Conservation (phyloP, 345 rosid species). For the Aethionema arabicum region DNA sequence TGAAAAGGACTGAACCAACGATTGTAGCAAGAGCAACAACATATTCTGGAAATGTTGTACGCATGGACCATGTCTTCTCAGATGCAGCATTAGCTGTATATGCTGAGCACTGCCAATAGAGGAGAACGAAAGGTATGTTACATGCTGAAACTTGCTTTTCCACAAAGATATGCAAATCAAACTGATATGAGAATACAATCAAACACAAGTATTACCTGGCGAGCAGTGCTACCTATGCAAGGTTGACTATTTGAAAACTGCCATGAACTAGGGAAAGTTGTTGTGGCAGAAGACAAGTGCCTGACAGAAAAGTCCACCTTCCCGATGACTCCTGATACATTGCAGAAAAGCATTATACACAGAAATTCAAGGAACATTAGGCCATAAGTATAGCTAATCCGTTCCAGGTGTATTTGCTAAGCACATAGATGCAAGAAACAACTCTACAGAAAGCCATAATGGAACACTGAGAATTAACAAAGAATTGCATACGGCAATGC, state of each 20-base stretch:
- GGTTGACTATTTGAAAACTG: conserved; percentile 53
- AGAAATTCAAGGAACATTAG: conserved; percentile 1
- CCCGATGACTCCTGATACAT: conserved; percentile 66
- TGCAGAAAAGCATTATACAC: conserved; percentile 14
- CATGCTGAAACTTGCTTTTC: not conserved
- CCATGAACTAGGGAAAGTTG: conserved; percentile 68
- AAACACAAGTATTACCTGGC: conserved; percentile 47
- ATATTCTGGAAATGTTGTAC: conserved; percentile 91
- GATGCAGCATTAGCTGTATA: conserved; percentile 64
- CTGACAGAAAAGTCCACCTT: conserved; percentile 93
- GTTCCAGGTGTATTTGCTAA: not conserved
- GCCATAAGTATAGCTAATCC: no score
- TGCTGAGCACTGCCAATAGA: conserved; percentile 71
- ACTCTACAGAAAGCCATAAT: no score
- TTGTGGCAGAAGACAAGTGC: conserved; percentile 75
- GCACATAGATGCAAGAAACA: no score
- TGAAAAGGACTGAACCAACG: conserved; percentile 93
- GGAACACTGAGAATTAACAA: not conserved
- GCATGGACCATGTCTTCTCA: conserved; percentile 97
- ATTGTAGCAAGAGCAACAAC: conserved; percentile 97
- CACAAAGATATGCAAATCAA: conserved; percentile 10
- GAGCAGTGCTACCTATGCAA: conserved; percentile 57
- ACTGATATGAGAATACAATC: conserved; percentile 1
- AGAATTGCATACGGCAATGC: no score
- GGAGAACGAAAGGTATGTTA: conserved; percentile 10